Conservation (phyloP, 179 eudicot genomes). For the Amaranthus tricolor region DNA sequence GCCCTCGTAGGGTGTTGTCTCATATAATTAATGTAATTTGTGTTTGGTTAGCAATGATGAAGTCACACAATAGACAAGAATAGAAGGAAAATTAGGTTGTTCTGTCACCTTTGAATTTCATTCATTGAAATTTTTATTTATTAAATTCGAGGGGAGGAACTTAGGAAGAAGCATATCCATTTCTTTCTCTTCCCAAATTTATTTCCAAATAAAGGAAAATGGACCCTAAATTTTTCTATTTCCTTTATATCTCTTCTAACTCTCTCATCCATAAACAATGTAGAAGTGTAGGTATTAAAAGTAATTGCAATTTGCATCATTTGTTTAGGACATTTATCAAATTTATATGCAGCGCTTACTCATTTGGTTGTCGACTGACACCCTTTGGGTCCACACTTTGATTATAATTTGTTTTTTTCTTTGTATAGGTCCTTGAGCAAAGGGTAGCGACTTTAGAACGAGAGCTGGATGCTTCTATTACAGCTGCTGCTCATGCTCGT, state of each 20-base stretch:
- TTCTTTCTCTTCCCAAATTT: too few relatives aligned
- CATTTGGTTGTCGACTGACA: background rate
- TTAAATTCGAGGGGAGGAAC: background rate
- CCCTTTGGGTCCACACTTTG: background rate
- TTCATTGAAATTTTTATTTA: too few relatives aligned
- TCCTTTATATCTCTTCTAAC: background rate
- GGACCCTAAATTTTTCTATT: too few relatives aligned
- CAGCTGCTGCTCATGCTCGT: slow-evolving; percentile 98
- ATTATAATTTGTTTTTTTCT: slow-evolving; percentile 4
- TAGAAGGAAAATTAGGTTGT: background rate
- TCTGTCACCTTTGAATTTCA: too few relatives aligned
- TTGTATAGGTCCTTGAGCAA: slow-evolving; percentile 76
- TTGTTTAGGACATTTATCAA: background rate
- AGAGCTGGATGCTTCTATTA: slow-evolving; percentile 88
- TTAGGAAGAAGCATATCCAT: background rate
- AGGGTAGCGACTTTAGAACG: slow-evolving; percentile 86
- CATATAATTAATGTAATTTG: background rate
- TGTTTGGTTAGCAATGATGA: background rate
- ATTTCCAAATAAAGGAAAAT: too few relatives aligned
- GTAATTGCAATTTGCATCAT: background rate
- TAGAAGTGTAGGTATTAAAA: background rate
- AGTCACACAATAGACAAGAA: background rate
- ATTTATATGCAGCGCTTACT: background rate
- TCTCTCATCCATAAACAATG: background rate
- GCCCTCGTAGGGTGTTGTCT: background rate